A percentile compares a stretch with the other conserved stretches of the same genome.
Conservation (phyloP, 2,329 filamentous ascomycete genomes). For the Lasiodiplodia theobromae region DNA sequence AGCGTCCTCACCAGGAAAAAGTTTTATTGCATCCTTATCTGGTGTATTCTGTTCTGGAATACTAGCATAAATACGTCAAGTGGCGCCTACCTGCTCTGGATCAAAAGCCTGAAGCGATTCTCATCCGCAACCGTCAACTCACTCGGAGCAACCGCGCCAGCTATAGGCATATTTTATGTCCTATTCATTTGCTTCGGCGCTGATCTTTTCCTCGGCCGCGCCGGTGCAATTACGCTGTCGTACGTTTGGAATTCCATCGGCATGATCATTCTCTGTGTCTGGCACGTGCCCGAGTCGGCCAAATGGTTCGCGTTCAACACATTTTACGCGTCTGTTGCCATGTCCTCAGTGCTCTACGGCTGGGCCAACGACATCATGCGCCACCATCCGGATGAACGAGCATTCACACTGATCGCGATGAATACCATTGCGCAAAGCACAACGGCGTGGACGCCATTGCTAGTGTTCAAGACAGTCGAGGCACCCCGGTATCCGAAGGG, state of each 20-base stretch:
- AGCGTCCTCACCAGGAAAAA: constrained; percentile 52
- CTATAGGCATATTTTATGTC: constrained; percentile 64
- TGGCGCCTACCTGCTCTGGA: constrained; percentile 64
- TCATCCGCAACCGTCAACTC: constrained; percentile 58
- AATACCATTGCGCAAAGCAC: constrained; percentile 63
- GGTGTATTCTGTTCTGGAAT: constrained; percentile 66
- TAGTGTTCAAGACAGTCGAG: constrained; percentile 59
- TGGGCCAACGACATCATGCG: constrained; percentile 62
- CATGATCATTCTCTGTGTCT: constrained; percentile 61
- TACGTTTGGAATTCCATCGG: constrained; percentile 61
- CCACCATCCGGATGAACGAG: constrained; percentile 55
- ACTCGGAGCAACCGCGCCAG: constrained; percentile 60
- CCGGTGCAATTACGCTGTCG: constrained; percentile 63
- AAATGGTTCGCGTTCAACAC: constrained; percentile 63
- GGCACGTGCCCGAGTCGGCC: constrained; percentile 63
- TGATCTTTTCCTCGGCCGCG: constrained; percentile 60
- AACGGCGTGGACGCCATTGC: constrained; percentile 63
- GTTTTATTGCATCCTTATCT: constrained; percentile 59
- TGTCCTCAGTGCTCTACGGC: constrained; percentile 64
- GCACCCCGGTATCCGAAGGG: constrained; percentile 53
- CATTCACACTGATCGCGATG: constrained; percentile 59
- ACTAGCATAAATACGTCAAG: constrained; percentile 50
- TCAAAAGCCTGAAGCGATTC: constrained; percentile 62
- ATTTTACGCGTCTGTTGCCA: constrained; percentile 57
- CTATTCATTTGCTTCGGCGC: constrained; percentile 63